These are phyloP conservation scores for Leccinum subfulvum DNA, from an alignment of 1,284 basidiomycete genomes.

Conservation along the genomic window DNA sequence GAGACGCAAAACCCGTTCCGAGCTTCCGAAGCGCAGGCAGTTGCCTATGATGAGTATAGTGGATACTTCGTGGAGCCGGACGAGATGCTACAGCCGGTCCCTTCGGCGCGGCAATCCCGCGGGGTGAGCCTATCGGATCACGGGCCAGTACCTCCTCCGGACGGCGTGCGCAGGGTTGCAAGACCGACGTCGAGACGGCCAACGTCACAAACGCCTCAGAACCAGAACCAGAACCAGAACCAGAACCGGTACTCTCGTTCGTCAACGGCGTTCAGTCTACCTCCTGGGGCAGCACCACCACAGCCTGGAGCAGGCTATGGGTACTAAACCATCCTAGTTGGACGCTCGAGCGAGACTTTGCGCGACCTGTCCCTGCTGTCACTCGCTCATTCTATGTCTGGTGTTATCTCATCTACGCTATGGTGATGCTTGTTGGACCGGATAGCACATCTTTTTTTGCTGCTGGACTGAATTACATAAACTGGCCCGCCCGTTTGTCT, in stretches of 20 bases:
- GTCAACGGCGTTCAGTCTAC: conserved; percentile 51
- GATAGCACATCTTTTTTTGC: conserved; percentile 5
- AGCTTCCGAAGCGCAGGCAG: conserved; percentile 36
- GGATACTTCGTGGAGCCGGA: conserved; percentile 39
- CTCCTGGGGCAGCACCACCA: conserved; percentile 75
- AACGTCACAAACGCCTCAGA: conserved; percentile 52
- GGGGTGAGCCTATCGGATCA: conserved; percentile 76
- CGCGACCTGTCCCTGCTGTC: not conserved
- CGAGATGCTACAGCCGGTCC: conserved; percentile 33
- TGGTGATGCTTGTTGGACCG: conserved; percentile 17
- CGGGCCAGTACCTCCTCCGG: conserved; percentile 75
- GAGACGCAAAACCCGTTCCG: conserved; percentile 56
- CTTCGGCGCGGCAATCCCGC: conserved; percentile 33
- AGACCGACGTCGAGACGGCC: conserved; percentile 52
- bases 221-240: not conserved
- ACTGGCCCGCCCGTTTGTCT: not conserved
- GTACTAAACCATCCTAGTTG: conserved; percentile 15
- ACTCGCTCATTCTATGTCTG: not conserved
- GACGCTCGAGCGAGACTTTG: conserved; percentile 7
- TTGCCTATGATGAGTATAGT: conserved; percentile 38
- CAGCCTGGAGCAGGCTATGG: conserved; percentile 38
- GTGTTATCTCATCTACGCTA: conserved; percentile 10
- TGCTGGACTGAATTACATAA: conserved; percentile 2
- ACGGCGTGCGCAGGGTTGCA: conserved; percentile 72
- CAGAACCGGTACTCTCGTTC: conserved; percentile 73